Conservation (phyloP, 768 basidiomycete species). For the Lanmaoa pseudosensibilis region DNA sequence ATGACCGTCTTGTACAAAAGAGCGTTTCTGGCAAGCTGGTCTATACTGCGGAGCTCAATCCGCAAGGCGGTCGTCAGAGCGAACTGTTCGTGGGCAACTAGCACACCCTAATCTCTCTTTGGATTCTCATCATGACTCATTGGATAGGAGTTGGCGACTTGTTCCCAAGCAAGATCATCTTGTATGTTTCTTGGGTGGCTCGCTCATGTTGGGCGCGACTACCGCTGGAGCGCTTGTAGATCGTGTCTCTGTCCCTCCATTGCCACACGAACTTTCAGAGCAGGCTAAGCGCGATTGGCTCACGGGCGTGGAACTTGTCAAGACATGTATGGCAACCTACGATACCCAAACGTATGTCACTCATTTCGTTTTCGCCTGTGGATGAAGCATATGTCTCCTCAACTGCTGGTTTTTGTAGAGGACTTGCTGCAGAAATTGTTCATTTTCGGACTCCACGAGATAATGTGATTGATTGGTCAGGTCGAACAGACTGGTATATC, state of each 20-base stretch:
- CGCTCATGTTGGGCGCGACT: conserved; percentile 87
- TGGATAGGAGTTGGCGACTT: conserved; percentile 64
- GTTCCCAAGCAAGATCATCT: conserved; percentile 93
- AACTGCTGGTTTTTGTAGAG: conserved; percentile 42
- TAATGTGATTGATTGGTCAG: conserved; percentile 43
- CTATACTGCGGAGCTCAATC: conserved; percentile 82
- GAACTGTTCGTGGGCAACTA: conserved; percentile 34
- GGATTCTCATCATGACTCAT: conserved; percentile 6
- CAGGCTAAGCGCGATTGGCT: conserved; percentile 76
- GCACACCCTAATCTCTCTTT: background rate
- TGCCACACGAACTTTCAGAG: conserved; percentile 57
- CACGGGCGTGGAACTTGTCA: conserved; percentile 75
- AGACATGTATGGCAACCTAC: conserved; percentile 86
- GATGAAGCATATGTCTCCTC: background rate
- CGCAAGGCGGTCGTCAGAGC: conserved; percentile 41
- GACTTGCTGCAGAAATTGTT: conserved; percentile 86
- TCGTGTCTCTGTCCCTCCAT: conserved; percentile 68
- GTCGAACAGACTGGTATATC: conserved; percentile 81
- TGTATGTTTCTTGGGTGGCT: conserved; percentile 92
- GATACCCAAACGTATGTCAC: conserved; percentile 73
- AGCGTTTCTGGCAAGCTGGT: conserved; percentile 58
- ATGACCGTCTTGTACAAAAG: conserved; percentile 67
- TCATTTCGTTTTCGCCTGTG: background rate
- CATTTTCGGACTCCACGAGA: conserved; percentile 75
- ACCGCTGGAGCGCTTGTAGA: conserved; percentile 53